Percentiles rank a stretch among this genome's conserved stretches.
Evolutionary conservation across 2,329 filamentous ascomycete species (phyloP).

Genomic region (Fusarium palustre): DNA sequence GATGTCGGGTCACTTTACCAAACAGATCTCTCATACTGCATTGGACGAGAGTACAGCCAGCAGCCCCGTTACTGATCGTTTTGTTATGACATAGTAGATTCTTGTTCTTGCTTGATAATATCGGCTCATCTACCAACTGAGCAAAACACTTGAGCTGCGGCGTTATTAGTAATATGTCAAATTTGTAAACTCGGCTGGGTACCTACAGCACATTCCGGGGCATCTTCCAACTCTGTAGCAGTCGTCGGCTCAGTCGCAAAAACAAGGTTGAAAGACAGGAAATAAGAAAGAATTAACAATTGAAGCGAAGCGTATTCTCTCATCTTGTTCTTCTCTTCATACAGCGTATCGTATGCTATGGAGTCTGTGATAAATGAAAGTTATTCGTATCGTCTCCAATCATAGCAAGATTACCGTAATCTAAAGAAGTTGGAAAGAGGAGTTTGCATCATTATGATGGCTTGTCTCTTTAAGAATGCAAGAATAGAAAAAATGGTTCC

Average conservation of each 20-base stretch:
- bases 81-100: background rate
- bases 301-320: background rate
- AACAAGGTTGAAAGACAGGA: background rate
- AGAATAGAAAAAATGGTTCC: background rate
- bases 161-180: background rate
- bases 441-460: background rate
- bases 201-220: background rate
- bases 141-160: background rate
- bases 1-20: no score
- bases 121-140: background rate
- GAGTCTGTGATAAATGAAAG: no score
- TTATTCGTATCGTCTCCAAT: background rate
- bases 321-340: background rate
- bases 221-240: background rate
- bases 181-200: accelerated
- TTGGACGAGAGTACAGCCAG: background rate
- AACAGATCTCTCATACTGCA: background rate
- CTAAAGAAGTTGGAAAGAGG: background rate
- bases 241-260: background rate
- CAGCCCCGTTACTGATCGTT: accelerated
- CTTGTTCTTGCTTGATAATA: background rate
- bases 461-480: background rate
- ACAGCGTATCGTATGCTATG: accelerated
- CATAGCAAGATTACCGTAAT: background rate
- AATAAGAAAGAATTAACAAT: background rate